Conservation (phyloP, 2,329 filamentous ascomycete species). For the Fusarium odoratissimum region DNA sequence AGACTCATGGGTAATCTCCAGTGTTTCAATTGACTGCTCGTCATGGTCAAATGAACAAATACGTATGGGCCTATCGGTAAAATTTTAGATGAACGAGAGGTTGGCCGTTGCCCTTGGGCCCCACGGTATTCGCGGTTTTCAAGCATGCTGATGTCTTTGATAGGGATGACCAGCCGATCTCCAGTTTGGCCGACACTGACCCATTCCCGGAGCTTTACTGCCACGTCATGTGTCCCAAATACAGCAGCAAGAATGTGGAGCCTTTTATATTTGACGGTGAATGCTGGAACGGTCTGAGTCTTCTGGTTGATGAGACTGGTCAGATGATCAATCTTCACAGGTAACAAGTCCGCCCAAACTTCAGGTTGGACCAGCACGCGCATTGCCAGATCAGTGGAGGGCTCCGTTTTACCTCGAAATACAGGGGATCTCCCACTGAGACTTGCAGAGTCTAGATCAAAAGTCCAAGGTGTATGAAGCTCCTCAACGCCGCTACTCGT, state of each 20-base stretch:
- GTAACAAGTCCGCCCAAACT: background rate
- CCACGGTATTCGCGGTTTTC: too few species aligned
- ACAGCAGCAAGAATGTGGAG: background rate
- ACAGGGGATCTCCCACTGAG: fast-evolving
- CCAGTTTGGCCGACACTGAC: background rate
- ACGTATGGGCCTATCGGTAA: background rate
- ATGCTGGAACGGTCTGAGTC: fast-evolving
- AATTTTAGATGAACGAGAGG: background rate
- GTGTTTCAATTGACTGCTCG: background rate
- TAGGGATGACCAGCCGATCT: background rate
- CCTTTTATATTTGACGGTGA: fast-evolving
- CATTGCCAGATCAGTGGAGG: background rate
- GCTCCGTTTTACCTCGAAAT: fast-evolving
- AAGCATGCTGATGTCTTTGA: background rate
- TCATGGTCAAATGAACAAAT: background rate
- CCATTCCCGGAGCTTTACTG: background rate
- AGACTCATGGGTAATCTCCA: background rate
- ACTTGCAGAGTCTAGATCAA: fast-evolving
- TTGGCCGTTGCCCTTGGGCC: fast-evolving
- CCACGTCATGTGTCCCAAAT: background rate
- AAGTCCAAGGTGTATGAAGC: background rate
- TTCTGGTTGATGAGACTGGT: background rate
- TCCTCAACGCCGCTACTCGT: background rate
- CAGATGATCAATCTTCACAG: background rate
- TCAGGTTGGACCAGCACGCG: background rate